Conservation (phyloP, 208 protist genomes). For the Porcisia deanei region DNA sequence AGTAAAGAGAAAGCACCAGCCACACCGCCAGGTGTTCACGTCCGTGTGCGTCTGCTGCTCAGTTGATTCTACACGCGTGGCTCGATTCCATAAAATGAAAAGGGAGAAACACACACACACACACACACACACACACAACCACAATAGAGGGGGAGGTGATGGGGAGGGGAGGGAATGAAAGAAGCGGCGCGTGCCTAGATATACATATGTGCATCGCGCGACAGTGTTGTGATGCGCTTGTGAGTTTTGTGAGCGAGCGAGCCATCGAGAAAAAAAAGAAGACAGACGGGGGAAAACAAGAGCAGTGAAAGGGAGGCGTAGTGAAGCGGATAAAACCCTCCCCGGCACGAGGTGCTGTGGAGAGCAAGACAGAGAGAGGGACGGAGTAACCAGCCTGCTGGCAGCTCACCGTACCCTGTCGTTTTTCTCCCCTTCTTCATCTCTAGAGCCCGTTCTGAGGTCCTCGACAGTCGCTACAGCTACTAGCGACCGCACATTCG, state of each 20-base stretch:
- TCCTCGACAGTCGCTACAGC: neutral
- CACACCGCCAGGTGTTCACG: neutral
- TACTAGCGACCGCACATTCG: neutral
- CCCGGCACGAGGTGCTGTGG: too few species aligned
- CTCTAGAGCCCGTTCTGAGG: too few species aligned
- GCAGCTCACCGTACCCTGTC: neutral
- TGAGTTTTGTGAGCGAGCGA: neutral
- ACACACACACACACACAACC: neutral
- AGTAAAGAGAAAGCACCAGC: neutral
- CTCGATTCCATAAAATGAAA: neutral
- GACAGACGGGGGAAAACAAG: too few species aligned
- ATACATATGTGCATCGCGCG: conserved; percentile 5
- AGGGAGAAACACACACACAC: neutral
- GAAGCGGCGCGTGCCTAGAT: neutral
- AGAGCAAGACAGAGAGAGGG: too few species aligned
- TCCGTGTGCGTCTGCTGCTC: neutral
- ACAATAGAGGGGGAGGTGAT: neutral
- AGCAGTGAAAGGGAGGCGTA: neutral
- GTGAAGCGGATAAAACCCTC: neutral
- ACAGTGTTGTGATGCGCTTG: neutral
- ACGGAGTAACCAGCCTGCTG: neutral
- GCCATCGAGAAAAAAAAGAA: neutral
- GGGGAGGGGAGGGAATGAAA: neutral
- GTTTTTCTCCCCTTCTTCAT: neutral
- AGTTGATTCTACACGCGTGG: neutral